Percentiles rank a stretch among this genome's conserved stretches.
Evolutionary conservation across 2,329 filamentous ascomycete genomes (phyloP).

Genomic region (Trichoderma koningii): DNA sequence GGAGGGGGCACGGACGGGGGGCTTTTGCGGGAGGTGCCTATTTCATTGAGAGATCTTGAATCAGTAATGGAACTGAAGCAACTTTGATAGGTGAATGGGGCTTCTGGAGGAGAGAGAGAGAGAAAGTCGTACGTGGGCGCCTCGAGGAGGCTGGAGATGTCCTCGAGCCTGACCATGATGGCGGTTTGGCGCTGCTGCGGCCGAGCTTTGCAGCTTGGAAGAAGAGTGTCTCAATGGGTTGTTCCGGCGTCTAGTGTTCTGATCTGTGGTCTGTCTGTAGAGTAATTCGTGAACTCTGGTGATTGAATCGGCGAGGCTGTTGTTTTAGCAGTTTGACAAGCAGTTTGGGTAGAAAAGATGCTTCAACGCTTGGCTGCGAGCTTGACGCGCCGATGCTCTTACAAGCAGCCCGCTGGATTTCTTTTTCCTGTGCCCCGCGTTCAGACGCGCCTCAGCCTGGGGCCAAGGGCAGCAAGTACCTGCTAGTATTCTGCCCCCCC

Average conservation of each 20-base stretch:
- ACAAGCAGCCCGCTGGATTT: neutral
- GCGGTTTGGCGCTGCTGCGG: constrained; percentile 3
- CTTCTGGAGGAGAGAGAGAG: too few relatives aligned
- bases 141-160: constrained; percentile 50
- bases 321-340: neutral
- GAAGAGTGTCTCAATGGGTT: neutral
- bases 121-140: constrained; percentile 39
- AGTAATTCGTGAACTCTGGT: too few relatives aligned
- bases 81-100: neutral
- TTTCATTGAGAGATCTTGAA: constrained; percentile 27
- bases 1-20: constrained; percentile 56
- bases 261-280: neutral
- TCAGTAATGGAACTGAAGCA: neutral
- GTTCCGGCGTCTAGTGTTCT: neutral
- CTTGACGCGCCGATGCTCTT: constrained; percentile 14
- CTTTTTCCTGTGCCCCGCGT: constrained; percentile 21
- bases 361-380: neutral
- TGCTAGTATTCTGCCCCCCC: neutral
- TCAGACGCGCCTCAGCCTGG: constrained; percentile 7
- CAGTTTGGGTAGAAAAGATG: neutral
- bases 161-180: constrained; percentile 49
- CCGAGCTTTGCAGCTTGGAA: neutral
- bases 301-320: neutral
- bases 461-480: neutral
- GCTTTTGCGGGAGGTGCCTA: constrained; percentile 40